phyloP scores from a whole-genome alignment of 352 stramenopile species.

The Globisporangium heterothallicum region DNA sequence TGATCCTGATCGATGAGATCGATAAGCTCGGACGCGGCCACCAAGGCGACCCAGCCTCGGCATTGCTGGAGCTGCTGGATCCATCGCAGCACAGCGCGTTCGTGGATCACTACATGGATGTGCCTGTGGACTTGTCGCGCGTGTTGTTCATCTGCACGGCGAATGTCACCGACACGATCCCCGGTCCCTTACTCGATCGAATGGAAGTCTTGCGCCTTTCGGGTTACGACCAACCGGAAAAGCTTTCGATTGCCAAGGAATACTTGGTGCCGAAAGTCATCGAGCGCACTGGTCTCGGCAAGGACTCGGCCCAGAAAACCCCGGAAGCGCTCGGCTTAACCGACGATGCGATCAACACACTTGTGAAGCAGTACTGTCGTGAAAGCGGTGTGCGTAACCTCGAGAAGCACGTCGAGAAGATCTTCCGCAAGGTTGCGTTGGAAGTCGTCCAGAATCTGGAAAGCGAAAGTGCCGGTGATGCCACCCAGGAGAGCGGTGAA shows the following conservation, averaged over 20 bases:
- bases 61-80: slow-evolving; percentile 96
- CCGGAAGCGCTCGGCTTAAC: slow-evolving; percentile 88
- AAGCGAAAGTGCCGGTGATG: slow-evolving; percentile 17
- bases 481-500: slow-evolving; percentile 36
- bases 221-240: slow-evolving; percentile 95
- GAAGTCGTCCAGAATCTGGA: slow-evolving; percentile 92
- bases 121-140: slow-evolving; percentile 96
- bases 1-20: slow-evolving; percentile 98
- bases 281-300: slow-evolving; percentile 85
- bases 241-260: slow-evolving; percentile 96
- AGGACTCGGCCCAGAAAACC: slow-evolving; percentile 41
- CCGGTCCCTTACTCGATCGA: slow-evolving; percentile 95
- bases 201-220: slow-evolving; percentile 99
- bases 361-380: slow-evolving; percentile 92
- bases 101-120: slow-evolving; percentile 98
- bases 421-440: slow-evolving; percentile 97
- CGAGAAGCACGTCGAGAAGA: slow-evolving; percentile 98
- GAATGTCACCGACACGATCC: slow-evolving; percentile 96
- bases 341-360: slow-evolving; percentile 89
- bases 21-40: slow-evolving; percentile 86
- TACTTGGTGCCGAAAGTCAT: slow-evolving; percentile 98
- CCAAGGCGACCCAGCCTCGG: slow-evolving; percentile 93
- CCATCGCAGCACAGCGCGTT: slow-evolving; percentile 97
- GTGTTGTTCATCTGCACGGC: slow-evolving; percentile 97
- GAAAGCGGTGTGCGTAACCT: slow-evolving; percentile 97